These are phyloP conservation scores for Tetracladium marchalianum DNA, from an alignment of 495 filamentous ascomycete species.

Conservation along the genomic window DNA sequence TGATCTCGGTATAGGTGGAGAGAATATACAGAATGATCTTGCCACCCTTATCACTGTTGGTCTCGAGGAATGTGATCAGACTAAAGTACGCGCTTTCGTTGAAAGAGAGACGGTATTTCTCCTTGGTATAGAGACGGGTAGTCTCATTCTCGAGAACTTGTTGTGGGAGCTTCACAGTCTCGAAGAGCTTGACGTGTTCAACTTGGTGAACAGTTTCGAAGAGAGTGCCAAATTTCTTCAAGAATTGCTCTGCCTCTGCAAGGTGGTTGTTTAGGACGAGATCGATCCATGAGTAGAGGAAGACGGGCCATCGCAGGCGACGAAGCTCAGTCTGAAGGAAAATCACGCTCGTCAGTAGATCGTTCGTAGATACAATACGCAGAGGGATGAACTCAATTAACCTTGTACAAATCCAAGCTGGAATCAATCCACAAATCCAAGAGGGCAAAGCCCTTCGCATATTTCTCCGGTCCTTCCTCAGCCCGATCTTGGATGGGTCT, in stretches of 20 bases:
- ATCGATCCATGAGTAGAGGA: conserved; percentile 84
- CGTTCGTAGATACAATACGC: not conserved
- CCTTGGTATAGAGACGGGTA: conserved; percentile 66
- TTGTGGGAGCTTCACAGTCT: conserved; percentile 58
- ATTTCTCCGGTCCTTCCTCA: conserved; percentile 71
- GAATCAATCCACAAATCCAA: conserved; percentile 77
- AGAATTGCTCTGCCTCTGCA: conserved; percentile 59
- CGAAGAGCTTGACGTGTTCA: conserved; percentile 54
- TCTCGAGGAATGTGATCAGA: conserved; percentile 80
- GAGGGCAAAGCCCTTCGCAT: conserved; percentile 59
- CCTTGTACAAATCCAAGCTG: conserved; percentile 88
- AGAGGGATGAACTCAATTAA: conserved; percentile 21
- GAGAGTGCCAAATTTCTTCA: conserved; percentile 50
- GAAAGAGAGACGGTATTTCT: conserved; percentile 80
- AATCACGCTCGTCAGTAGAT: too few relatives aligned
- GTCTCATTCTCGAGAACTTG: conserved; percentile 64
- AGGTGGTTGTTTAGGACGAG: conserved; percentile 46
- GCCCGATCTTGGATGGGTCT: conserved; percentile 47
- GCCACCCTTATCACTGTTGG: conserved; percentile 69
- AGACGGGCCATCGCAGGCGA: conserved; percentile 82
- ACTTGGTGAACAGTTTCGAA: conserved; percentile 71
- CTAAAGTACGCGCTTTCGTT: conserved; percentile 69
- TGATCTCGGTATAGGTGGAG: conserved; percentile 61
- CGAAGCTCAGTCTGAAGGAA: conserved; percentile 67
- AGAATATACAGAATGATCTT: conserved; percentile 64